Base-by-base conservation (phyloP, 2,329 filamentous ascomycete species). In the Talaromyces sp. region DNA sequence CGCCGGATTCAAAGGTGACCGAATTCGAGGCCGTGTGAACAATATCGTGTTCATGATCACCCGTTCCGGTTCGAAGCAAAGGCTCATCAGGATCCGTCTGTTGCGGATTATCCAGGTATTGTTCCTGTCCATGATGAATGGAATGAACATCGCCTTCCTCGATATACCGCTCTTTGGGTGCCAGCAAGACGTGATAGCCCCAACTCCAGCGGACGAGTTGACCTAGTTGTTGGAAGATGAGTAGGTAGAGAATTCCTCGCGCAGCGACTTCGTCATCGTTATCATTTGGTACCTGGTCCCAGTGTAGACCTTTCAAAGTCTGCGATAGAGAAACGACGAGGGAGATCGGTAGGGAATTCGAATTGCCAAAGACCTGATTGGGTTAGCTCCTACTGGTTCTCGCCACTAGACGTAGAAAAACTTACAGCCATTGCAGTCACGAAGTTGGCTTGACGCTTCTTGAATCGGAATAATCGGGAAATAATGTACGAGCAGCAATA, bases 161-260 rank as follows among this genome's bases (percentile, higher is more conserved):
- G 54, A 79, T 70, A 64, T 80, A 80, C 23, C 80, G 76, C 18
- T 88, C 86, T 67, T 91, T 89, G 18, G 93, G 92, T 18, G 93
- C 93, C n/a, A 99, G 82, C 18, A 99, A 82, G 40, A 98, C 88
- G 70, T 96, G 92, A 76, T 96, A 98, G 11, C 95, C 95, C 95
- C 95, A 99, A 66, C 91, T 97, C 95, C 95, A 99, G 64, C 95
- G 86, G 21, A 99, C 88, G 28, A 98, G 81, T 77, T 99, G 95
- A 23, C 95, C 95, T 2, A 99, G 85, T 75, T 99, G 95, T 78
- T 99, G 95, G 79, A 99, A 99, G 68, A 99, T 96, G 65, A 99
- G 83, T 11, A 99, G 84, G 72, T 99, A 99, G 0, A 99, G 81
- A 65, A 99, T 98, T 64, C 95, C 95, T 65, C 95, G 87, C 2